Evolutionary conservation across 202 grass and related monocot genomes (phyloP), one percentile per base, ranked within the genome.

Genomic region (Brachypodium distachyon): DNA sequence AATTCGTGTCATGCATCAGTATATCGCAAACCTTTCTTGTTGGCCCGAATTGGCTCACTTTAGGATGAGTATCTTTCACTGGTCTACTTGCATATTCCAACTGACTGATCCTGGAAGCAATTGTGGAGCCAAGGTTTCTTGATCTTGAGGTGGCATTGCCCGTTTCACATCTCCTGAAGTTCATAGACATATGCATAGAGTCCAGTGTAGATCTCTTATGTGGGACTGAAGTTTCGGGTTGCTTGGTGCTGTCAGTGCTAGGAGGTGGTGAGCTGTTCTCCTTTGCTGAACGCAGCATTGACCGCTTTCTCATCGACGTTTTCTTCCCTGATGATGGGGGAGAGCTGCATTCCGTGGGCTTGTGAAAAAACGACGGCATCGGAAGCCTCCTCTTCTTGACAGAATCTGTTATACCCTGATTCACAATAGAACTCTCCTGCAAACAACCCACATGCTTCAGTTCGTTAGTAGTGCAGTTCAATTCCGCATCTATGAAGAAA

Each of bases 361-460:
- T 92, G 43, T 82, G 56, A 66, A 89, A 58, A 36, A 87, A 39
- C 21, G 87, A 72, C 0, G 75, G 42, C 60, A 77, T 77, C 9
- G 79, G 76, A n/a, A 80, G 36, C 81, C 82, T 85, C 59, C 61
- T 66, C 46, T 81, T 83, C 76, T 79, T 88, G 29, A 8, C 74
- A 49, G 67, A 61, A 48, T 73, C 66, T 6, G 71, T 42, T 18
- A 5, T 59, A 0, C 47, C 76, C 61, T 88, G 82, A 67, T 96
- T 92, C 38, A 75, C 71, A 64, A 92, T 57, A 31, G 67, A 82
- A 60, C 82, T 88, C 72, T 96, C 93, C 90, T 96, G 84, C 49
- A 86, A 83, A 56, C 4, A 68, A 71, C 6, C 9, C 11, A 68
- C 29, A 46, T 27, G 58, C 12, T 58, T 40, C n/a, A 65, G 18